Evolutionary conservation across 805 yeast genomes (phyloP), one percentile per base, ranked within the genome.

Genomic region (Zygosaccharomyces rouxii): DNA sequence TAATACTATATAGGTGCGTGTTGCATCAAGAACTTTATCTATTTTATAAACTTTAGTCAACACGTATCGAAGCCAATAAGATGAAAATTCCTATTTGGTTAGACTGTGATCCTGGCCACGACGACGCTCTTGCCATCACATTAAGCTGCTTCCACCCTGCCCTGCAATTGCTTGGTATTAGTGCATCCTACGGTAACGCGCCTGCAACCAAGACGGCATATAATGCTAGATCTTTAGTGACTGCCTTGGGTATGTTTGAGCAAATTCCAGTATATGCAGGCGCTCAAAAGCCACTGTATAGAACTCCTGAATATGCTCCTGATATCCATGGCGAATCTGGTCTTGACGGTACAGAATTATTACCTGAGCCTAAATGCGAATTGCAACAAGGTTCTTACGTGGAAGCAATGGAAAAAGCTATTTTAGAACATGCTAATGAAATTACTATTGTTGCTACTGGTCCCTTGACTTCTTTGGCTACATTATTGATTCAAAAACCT

Each of bases 31-130:
- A 13, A 30, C 9, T 30, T 4, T 30, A 30, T 11, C 16, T 30
- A 13, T 11, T 16, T 30, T 5, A 16, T 30, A 13, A 30, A 30
- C 35, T 30, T 16, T n/a, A 30, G 9, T 30, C 7, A 7, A 30
- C 35, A 13, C 35, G 16, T n/a, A 5, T 30, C 3, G 14, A 28
- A 28, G 1, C 40, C 26, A 19, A 9, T 5, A 29, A 28, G 14
- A 41, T 29, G 44, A 30, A 55, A 48, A 77, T 81, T 18, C 95
- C 95, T 0, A 59, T 89, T 4, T 89, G 96, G 96, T 66, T 89
- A 10, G 96, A 89, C 67, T 89, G 96, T 65, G 96, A 89, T 61
- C 95, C 96, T 0, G 96, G 96, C 1, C 94, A 85, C 59, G 96
- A 89, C 60, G 97, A 89, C 58, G 83, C 86, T 1, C 76, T 86